phyloP scores from a whole-genome alignment of 805 yeast species.

The Wickerhamomyces mucosus region DNA sequence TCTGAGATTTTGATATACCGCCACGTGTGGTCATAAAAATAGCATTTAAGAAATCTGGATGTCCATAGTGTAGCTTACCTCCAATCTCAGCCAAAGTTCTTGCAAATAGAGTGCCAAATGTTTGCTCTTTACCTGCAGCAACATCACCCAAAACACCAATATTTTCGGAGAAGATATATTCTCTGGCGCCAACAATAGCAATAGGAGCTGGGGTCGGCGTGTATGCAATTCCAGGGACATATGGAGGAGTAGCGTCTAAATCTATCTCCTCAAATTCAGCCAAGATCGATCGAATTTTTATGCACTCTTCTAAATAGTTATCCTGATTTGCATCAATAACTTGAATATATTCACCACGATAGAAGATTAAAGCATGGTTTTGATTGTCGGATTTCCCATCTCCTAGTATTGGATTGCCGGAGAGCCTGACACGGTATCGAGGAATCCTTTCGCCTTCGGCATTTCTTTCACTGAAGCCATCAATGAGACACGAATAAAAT shows the following conservation, averaged over 20 bases:
- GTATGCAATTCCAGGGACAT: conserved; percentile 47
- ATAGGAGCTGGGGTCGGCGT: conserved; percentile 43
- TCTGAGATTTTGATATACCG: conserved; percentile 91
- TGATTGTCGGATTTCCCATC: conserved; percentile 97
- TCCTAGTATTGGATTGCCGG: conserved; percentile 93
- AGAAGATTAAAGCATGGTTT: conserved; percentile 76
- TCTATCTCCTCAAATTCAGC: conserved; percentile 86
- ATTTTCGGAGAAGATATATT: conserved; percentile 87
- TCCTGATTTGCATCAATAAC: conserved; percentile 96
- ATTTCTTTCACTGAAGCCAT: conserved; percentile 45
- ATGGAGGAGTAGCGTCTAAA: conserved; percentile 39
- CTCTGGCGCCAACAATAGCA: conserved; percentile 93
- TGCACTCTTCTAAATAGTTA: conserved; percentile 87
- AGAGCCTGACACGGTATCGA: conserved; percentile 55
- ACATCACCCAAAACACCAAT: conserved; percentile 91
- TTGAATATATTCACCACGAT: conserved; percentile 91
- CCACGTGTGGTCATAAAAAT: conserved; percentile 93
- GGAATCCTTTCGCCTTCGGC: conserved; percentile 53
- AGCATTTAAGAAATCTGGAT: conserved; percentile 89
- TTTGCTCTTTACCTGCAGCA: conserved; percentile 96
- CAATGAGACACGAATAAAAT: conserved; percentile 60
- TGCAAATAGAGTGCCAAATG: conserved; percentile 93
- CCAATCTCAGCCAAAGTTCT: conserved; percentile 90
- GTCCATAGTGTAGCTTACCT: conserved; percentile 92
- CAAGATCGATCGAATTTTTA: conserved; percentile 78